Conservation (phyloP, 345 rosid species). For the Rhodamnia argentea region DNA sequence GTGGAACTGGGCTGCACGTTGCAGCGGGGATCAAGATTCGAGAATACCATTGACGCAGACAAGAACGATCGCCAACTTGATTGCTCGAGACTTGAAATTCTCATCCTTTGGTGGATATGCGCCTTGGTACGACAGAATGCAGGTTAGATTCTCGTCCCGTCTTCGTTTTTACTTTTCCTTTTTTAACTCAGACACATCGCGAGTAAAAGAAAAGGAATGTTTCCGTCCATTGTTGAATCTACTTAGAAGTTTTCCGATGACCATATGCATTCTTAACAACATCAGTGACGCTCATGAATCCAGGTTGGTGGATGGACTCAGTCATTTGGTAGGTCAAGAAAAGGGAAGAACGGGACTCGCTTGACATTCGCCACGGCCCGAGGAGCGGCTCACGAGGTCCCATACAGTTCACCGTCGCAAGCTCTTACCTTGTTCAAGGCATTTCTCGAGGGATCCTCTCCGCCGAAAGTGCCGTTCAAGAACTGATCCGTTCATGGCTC, state of each 20-base stretch:
- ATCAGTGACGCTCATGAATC: background rate
- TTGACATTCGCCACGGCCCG: background rate
- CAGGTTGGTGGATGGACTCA: slow-evolving; percentile 3
- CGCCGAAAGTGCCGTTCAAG: background rate
- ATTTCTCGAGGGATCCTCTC: background rate
- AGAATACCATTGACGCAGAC: background rate
- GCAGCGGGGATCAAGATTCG: background rate
- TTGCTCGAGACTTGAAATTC: background rate
- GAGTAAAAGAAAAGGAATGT: background rate
- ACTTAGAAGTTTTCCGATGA: background rate
- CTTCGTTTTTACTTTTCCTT: background rate
- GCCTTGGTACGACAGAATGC: background rate
- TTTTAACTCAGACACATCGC: background rate
- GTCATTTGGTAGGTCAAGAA: background rate
- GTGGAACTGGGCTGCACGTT: background rate
- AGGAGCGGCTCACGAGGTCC: slow-evolving; percentile 1
- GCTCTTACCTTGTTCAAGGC: background rate
- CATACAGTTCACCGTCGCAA: background rate
- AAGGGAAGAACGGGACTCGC: background rate
- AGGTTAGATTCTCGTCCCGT: background rate
- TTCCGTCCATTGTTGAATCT: background rate
- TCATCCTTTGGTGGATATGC: background rate
- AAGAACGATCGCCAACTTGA: background rate
- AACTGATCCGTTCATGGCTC: background rate
- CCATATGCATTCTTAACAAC: background rate